A percentile compares a stretch with the other conserved stretches of the same genome.
Conservation (phyloP, 768 basidiomycete species). For the Termitomyces sp. region DNA sequence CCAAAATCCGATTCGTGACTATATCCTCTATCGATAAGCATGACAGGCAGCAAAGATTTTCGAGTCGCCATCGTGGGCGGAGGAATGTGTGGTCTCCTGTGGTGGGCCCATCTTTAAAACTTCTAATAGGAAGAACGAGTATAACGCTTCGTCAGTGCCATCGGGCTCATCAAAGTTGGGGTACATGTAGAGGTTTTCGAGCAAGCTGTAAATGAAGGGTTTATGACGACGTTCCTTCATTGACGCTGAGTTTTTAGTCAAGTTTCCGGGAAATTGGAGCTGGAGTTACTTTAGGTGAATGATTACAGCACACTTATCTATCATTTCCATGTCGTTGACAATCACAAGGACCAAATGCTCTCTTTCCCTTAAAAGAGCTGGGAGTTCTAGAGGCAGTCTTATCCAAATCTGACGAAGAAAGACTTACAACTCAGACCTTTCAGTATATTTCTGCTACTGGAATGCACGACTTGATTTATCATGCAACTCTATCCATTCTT, state of each 20-base stretch:
- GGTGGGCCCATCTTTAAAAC: constrained; percentile 15
- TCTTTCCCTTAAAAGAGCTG: constrained; percentile 37
- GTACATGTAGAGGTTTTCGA: constrained; percentile 45
- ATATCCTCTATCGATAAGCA: neutral
- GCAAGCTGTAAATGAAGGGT: constrained; percentile 30
- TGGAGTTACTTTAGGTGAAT: constrained; percentile 45
- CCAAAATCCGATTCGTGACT: neutral
- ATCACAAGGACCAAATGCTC: constrained; percentile 40
- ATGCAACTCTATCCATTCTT: constrained; percentile 24
- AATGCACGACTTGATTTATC: constrained; percentile 37
- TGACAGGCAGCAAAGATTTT: constrained; percentile 29
- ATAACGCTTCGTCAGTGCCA: constrained; percentile 23
- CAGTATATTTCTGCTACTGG: constrained; percentile 35
- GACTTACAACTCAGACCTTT: constrained; percentile 27
- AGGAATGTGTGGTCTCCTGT: constrained; percentile 47
- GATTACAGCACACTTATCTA: neutral
- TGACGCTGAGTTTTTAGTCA: constrained; percentile 22
- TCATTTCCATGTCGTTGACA: neutral
- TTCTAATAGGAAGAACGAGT: neutral
- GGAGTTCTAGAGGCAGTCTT: constrained; percentile 41
- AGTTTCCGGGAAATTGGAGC: constrained; percentile 49
- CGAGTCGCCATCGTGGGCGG: constrained; percentile 50
- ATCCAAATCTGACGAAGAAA: constrained; percentile 26
- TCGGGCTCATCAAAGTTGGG: constrained; percentile 34
- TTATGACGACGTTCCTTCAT: neutral